Conservation (phyloP, 441 rosid genomes). For the Adansonia grandidieri region DNA sequence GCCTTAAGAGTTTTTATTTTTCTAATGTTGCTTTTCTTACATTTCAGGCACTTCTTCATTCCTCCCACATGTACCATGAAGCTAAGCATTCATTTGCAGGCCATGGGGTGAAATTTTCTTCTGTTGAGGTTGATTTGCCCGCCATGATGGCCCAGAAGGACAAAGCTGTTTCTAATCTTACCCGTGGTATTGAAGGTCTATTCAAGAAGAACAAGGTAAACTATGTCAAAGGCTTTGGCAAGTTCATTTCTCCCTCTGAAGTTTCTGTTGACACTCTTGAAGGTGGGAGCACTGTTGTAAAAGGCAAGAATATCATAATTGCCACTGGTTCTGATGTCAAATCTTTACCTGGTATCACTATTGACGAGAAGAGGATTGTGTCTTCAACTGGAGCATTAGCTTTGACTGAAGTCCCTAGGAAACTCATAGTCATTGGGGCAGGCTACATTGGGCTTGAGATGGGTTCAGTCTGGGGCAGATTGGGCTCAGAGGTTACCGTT, state of each 20-base stretch:
- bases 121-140: constrained; percentile 91
- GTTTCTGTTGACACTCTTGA: constrained; percentile 84
- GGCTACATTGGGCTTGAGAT: constrained; percentile 98
- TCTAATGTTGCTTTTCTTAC: constrained; percentile 10
- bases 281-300: constrained; percentile 75
- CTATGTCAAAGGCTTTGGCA: constrained; percentile 95
- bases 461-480: constrained; percentile 96
- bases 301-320: constrained; percentile 86
- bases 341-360: constrained; percentile 90
- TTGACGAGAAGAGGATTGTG: constrained; percentile 92
- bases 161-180: constrained; percentile 85
- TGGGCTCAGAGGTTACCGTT: constrained; percentile 96
- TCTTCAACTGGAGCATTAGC: constrained; percentile 97
- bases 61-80: constrained; percentile 97
- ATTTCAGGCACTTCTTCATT: constrained; percentile 90
- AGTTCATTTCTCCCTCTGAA: constrained; percentile 81
- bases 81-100: constrained; percentile 80
- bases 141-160: constrained; percentile 97
- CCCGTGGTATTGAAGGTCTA: constrained; percentile 89
- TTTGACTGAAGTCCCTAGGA: constrained; percentile 80
- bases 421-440: constrained; percentile 92
- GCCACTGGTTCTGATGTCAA: constrained; percentile 97
- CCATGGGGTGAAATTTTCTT: constrained; percentile 91
- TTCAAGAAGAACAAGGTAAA: constrained; percentile 96
- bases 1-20: background rate